Evolutionary conservation across 192 early-diverging fungal genomes (phyloP).

Genomic region (Pilobolus umbonatus): DNA sequence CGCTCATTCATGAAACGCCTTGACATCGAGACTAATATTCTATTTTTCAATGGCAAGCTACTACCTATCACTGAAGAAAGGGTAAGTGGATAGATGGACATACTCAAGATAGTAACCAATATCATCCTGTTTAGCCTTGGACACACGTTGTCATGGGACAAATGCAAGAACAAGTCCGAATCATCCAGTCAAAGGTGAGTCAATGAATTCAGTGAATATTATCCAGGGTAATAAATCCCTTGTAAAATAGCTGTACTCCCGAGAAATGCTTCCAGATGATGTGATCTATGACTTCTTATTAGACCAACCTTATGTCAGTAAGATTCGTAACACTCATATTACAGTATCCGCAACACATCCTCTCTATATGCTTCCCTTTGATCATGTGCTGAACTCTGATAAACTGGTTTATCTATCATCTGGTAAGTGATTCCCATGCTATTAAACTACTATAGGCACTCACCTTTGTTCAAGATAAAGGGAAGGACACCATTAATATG

Average conservation of each 20-base stretch:
- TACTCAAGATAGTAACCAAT: background rate
- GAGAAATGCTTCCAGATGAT: constrained; percentile 44
- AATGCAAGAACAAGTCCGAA: constrained; percentile 24
- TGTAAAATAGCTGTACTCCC: constrained; percentile 42
- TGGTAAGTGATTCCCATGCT: background rate
- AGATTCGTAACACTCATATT: constrained; percentile 63
- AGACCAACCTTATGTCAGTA: constrained; percentile 52
- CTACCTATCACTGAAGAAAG: constrained; percentile 51
- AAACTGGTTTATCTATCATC: constrained; percentile 4
- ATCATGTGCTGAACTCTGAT: background rate
- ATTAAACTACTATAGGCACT: background rate
- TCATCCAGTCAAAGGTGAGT: constrained; percentile 30
- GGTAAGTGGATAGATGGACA: background rate
- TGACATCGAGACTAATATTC: constrained; percentile 37
- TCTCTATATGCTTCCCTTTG: constrained; percentile 35
- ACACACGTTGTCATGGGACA: constrained; percentile 19
- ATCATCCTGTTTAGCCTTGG: constrained; percentile 26
- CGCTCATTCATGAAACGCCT: constrained; percentile 19
- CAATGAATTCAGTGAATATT: background rate
- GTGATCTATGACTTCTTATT: constrained; percentile 72
- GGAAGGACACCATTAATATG: constrained; percentile 25
- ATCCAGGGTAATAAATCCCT: background rate
- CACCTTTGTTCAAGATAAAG: constrained; percentile 1
- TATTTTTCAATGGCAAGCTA: constrained; percentile 82
- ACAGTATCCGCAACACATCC: constrained; percentile 44